Conservation (phyloP, 345 rosid species). For the Hevea brasiliensis region DNA sequence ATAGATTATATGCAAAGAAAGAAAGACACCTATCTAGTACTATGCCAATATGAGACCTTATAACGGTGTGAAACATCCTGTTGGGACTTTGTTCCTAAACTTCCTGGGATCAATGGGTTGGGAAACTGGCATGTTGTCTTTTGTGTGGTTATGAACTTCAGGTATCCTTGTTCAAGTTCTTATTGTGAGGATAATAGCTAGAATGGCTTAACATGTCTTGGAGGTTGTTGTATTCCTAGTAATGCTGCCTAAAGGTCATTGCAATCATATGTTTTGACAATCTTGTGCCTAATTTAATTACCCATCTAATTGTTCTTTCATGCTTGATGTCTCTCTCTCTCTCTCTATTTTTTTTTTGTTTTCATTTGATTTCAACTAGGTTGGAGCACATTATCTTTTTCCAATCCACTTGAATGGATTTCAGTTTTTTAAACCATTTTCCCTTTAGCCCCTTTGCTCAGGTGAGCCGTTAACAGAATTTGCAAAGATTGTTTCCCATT, state of each 20-base stretch:
- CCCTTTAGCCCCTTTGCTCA: slow-evolving; percentile 22
- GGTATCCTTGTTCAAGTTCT: background rate
- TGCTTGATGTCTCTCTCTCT: background rate
- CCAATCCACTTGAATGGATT: background rate
- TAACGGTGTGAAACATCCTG: background rate
- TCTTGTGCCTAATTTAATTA: background rate
- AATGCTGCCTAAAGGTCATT: background rate
- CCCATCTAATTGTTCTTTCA: background rate
- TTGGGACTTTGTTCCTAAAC: background rate
- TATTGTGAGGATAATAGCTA: background rate
- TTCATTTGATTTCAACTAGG: background rate
- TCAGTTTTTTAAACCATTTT: background rate
- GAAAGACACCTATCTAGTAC: background rate
- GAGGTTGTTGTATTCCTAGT: background rate
- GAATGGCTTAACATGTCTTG: background rate
- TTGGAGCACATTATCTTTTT: too few species aligned
- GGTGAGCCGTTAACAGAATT: slow-evolving; percentile 54
- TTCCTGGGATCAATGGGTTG: background rate
- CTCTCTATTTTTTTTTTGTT: background rate
- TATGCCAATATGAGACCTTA: background rate
- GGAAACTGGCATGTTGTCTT: background rate
- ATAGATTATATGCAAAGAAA: background rate
- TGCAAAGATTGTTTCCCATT: slow-evolving; percentile 47
- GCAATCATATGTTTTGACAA: background rate
- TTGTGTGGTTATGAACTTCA: background rate